Base-by-base conservation (phyloP, 225 moss, liverwort and hornwort species). In the Climacium dendroides region DNA sequence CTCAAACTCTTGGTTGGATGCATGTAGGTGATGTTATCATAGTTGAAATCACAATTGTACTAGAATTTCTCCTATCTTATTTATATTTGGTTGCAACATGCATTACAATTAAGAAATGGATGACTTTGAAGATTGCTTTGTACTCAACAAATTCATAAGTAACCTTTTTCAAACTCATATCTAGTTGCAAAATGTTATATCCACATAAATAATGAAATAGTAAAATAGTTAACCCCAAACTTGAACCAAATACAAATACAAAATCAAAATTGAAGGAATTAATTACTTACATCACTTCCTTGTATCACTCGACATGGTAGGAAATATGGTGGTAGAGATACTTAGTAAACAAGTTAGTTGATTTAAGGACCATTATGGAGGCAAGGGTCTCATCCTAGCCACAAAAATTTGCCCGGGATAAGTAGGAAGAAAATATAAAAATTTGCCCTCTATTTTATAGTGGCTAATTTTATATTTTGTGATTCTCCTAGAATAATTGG, bases 41-140 rank as follows among this genome's bases (percentile, higher is more conserved):
- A 14, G 1, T 2, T 3, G 3, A 1, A 39, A 3, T 39, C 2
- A 4, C 1, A 41, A 0, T 25, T 70, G 69, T 1, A 41, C 0
- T 70, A 25, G 15, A 24, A 3, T 15, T 41, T 25, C 2, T 5
- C 8, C 1, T 24, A 8, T 24, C 5, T 70, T 70, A 7, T 41
- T n/a, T 41, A 26, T 26, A 43, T 1, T 26, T 43, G 43, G 26
- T 15, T 1, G 0, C 15, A 13, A 3, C 7, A 70, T 25, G 15
- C 5, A 0, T 0, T 41, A 1, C 7, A 41, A 1, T 8, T 23
- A 41, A 69, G 1, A 25, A 25, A 6, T 70, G 4, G 3, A 41
- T 0, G 0, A 41, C 13, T 15, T 41, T 1, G 0, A 70, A 3
- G 9, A 70, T 14, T 41, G 14, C 4, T 70, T 14, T 39, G 25